These are phyloP conservation scores for Phytopythium litorale DNA, from an alignment of 352 stramenopile genomes.

Conservation along the genomic window DNA sequence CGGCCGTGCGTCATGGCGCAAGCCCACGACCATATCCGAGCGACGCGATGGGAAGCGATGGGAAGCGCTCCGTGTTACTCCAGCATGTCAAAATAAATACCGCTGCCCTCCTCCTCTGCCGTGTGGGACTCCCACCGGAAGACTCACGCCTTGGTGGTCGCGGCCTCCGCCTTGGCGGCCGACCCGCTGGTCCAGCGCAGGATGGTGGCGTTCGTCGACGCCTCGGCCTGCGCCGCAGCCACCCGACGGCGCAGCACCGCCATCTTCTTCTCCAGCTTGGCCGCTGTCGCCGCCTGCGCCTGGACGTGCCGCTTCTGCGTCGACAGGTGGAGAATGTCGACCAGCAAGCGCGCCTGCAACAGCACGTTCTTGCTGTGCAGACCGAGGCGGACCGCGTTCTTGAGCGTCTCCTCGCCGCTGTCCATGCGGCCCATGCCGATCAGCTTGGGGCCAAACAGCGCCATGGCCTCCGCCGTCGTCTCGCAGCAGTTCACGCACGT, in stretches of 20 bases:
- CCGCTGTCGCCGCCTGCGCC: constrained; percentile 34
- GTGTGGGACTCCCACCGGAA: too few species aligned
- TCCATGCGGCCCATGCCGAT: constrained; percentile 31
- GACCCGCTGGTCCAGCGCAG: constrained; percentile 38
- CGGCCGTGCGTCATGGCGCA: not conserved
- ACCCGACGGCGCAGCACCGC: constrained; percentile 44
- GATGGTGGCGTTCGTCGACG: constrained; percentile 29
- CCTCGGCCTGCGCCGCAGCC: constrained; percentile 35
- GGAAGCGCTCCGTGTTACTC: constrained; percentile 4
- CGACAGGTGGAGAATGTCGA: constrained; percentile 56
- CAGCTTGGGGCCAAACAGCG: constrained; percentile 55
- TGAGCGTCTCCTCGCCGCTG: constrained; percentile 60
- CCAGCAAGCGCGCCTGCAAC: constrained; percentile 60
- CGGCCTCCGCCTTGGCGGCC: not conserved
- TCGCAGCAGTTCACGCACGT: constrained; percentile 50
- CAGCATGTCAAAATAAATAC: constrained; percentile 7
- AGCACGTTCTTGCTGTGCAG: constrained; percentile 67
- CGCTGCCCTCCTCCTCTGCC: not conserved
- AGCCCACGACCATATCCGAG: not conserved
- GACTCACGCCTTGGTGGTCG: not conserved
- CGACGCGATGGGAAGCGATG: not conserved
- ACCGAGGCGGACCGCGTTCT: constrained; percentile 42
- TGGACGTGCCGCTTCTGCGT: constrained; percentile 26
- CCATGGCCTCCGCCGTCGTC: constrained; percentile 64
- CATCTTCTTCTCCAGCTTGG: constrained; percentile 73